A percentile compares a stretch with the other conserved stretches of the same genome.
Evolutionary conservation across 805 yeast genomes (phyloP).

Genomic region (Myxozyma udenii): DNA sequence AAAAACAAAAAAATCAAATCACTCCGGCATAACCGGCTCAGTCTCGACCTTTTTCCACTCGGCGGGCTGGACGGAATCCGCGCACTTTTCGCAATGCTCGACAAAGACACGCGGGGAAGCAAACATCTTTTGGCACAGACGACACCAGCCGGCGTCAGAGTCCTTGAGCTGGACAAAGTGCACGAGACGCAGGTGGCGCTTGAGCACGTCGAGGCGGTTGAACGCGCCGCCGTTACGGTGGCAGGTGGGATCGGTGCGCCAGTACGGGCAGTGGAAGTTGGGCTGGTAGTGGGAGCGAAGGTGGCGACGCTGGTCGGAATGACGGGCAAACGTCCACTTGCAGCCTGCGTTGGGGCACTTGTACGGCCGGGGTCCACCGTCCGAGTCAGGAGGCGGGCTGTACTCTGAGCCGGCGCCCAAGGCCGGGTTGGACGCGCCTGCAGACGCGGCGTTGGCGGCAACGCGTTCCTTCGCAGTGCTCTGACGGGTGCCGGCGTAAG

Average conservation of each 20-base stretch:
- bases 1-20: no score
- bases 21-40: slow-evolving; percentile 11
- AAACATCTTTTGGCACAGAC: slow-evolving; percentile 60
- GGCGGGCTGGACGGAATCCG: slow-evolving; percentile 39
- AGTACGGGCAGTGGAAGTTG: slow-evolving; percentile 67
- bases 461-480: no score
- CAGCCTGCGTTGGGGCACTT: slow-evolving; percentile 46
- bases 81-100: slow-evolving; percentile 64
- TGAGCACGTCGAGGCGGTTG: slow-evolving; percentile 68
- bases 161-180: slow-evolving; percentile 53
- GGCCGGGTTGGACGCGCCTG: no score
- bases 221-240: slow-evolving; percentile 76
- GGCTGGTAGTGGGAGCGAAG: slow-evolving; percentile 64
- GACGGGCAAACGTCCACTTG: slow-evolving; percentile 67
- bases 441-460: no score
- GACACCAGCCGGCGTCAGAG: slow-evolving; percentile 65
- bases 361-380: slow-evolving; percentile 35
- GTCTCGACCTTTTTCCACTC: slow-evolving; percentile 28
- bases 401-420: neutral
- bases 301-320: slow-evolving; percentile 67
- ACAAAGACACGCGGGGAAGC: slow-evolving; percentile 54
- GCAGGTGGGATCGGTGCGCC: slow-evolving; percentile 65
- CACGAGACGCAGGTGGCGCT: slow-evolving; percentile 66
- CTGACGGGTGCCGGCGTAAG: slow-evolving; percentile 3
- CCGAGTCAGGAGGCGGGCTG: slow-evolving; percentile 7